phyloP scores from a whole-genome alignment of 805 yeast genomes.

The Komagataella phaffii region DNA sequence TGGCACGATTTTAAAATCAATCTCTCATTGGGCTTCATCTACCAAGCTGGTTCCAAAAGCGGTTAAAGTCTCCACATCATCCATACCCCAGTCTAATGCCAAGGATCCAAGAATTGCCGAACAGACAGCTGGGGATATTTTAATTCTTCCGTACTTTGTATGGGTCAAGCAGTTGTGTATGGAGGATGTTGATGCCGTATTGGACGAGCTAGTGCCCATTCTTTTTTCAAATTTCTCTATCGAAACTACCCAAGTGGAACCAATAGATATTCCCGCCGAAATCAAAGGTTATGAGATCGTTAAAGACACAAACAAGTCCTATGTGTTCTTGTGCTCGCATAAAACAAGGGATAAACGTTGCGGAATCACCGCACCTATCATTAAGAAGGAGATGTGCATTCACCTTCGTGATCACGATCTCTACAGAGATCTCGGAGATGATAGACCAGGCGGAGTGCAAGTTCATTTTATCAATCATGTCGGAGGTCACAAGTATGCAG shows the following conservation, averaged over 20 bases:
- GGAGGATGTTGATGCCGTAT: constrained; percentile 27
- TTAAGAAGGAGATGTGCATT: constrained; percentile 67
- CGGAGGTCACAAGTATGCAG: constrained; percentile 94
- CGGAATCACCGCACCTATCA: constrained; percentile 85
- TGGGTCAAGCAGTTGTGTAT: constrained; percentile 43
- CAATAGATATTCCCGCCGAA: constrained; percentile 6
- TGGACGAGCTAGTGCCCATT: constrained; percentile 28
- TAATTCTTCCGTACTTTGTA: constrained; percentile 63
- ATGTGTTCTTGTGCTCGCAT: constrained; percentile 78
- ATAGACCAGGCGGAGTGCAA: constrained; percentile 58
- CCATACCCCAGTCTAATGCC: constrained; percentile 34
- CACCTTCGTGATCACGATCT: constrained; percentile 60
- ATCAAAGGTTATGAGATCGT: constrained; percentile 20
- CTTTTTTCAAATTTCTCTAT: constrained; percentile 15
- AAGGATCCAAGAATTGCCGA: constrained; percentile 26
- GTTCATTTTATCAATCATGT: constrained; percentile 73
- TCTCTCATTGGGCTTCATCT: constrained; percentile 10
- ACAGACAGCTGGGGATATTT: constrained; percentile 39
- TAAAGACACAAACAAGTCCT: constrained; percentile 26
- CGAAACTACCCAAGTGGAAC: constrained; percentile 5
- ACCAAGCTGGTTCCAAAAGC: constrained; percentile 11
- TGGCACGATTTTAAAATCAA: constrained; percentile 17
- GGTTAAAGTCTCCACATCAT: constrained; percentile 31
- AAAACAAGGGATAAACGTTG: constrained; percentile 85
- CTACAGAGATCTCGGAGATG: constrained; percentile 67